Conservation (phyloP, 2,329 filamentous ascomycete genomes). For the Colletotrichum kahawae region DNA sequence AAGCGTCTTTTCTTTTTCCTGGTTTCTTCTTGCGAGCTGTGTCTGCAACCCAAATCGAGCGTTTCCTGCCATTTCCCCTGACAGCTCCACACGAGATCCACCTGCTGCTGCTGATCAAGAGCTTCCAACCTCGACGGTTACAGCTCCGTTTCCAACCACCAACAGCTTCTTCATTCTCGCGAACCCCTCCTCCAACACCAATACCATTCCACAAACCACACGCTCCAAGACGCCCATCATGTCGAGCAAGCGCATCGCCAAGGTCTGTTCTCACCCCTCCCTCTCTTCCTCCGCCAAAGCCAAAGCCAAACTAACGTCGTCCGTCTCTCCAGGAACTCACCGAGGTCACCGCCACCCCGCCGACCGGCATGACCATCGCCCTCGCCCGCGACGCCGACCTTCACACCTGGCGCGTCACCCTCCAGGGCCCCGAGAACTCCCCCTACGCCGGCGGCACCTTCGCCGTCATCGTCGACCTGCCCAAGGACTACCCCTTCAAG, state of each 20-base stretch:
- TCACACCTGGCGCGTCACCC: conserved; percentile 56
- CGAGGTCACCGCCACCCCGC: conserved; percentile 54
- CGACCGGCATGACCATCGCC: conserved; percentile 49
- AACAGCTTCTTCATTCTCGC: neutral
- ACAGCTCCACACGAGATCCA: neutral
- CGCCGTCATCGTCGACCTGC: conserved; percentile 74
- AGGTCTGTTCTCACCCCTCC: conserved; percentile 32
- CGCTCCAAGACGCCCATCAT: conserved; percentile 29
- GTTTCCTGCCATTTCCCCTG: neutral
- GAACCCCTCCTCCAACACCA: neutral
- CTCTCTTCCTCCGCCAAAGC: neutral
- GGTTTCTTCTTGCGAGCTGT: neutral
- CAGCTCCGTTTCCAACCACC: neutral
- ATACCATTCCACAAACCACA: neutral
- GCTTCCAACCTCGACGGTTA: neutral
- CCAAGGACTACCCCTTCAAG: conserved; percentile 88
- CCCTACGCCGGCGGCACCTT: conserved; percentile 72
- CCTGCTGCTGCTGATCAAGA: neutral
- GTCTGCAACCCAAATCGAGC: neutral
- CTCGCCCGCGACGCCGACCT: conserved; percentile 54
- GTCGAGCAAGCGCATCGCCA: conserved; percentile 51
- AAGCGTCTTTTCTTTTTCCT: neutral
- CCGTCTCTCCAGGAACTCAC: conserved; percentile 51
- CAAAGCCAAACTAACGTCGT: conserved; percentile 24
- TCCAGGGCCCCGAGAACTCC: conserved; percentile 49